Evolutionary conservation across 2,329 filamentous ascomycete species (phyloP).

Genomic region (Neocatenulostroma microsporum): DNA sequence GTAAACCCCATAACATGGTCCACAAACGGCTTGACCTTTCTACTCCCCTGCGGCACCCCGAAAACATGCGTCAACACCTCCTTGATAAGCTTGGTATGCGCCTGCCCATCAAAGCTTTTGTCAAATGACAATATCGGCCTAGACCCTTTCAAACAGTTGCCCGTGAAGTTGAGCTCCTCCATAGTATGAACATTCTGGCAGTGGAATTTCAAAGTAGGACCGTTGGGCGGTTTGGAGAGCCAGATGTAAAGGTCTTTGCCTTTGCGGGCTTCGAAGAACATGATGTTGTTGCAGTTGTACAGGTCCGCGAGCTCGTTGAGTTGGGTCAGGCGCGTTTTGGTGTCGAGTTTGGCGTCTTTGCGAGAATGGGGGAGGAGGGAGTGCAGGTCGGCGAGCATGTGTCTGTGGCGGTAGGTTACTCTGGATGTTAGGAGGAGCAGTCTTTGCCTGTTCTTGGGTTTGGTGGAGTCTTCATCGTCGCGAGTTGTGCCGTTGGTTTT

Average conservation of each 20-base stretch:
- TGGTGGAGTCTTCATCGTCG: conserved; percentile 21
- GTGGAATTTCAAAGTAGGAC: conserved; percentile 67
- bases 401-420: conserved; percentile 61
- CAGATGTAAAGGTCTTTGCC: conserved; percentile 90
- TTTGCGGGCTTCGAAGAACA: conserved; percentile 94
- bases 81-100: conserved; percentile 75
- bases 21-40: conserved; percentile 90
- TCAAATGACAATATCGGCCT: conserved; percentile 90
- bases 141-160: conserved; percentile 92
- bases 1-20: conserved; percentile 94
- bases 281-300: conserved; percentile 88
- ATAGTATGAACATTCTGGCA: conserved; percentile 78
- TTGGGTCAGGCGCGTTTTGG: conserved; percentile 76
- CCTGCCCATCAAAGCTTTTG: conserved; percentile 60
- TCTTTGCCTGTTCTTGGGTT: conserved; percentile 44
- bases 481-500: conserved; percentile 28
- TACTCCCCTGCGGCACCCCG: conserved; percentile 78
- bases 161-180: conserved; percentile 93
- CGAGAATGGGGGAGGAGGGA: conserved; percentile 83
- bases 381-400: conserved; percentile 82
- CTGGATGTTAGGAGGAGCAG: conserved; percentile 66
- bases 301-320: conserved; percentile 70
- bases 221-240: conserved; percentile 85
- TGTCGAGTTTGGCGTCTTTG: conserved; percentile 95
- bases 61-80: conserved; percentile 87